Evolutionary conservation across 2,329 filamentous ascomycete genomes (phyloP).

Genomic region (Keithomyces neogunnii): DNA sequence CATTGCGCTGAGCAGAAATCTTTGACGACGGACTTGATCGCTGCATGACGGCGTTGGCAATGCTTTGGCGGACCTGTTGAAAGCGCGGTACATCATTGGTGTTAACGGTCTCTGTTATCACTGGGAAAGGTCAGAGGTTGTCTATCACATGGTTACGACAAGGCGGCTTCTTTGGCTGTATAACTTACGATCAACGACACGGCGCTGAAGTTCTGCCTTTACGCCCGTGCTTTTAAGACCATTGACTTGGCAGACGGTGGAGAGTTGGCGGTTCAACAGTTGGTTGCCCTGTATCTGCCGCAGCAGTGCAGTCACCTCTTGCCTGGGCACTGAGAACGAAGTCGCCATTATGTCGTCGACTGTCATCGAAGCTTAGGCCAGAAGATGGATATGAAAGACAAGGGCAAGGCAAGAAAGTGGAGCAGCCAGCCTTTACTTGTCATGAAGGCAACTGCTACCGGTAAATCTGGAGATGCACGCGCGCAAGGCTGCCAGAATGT

Average conservation of each 20-base stretch:
- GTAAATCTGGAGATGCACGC: background rate
- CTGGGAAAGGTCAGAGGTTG: constrained; percentile 18
- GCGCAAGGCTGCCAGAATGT: background rate
- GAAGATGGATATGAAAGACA: background rate
- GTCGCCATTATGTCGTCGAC: constrained; percentile 14
- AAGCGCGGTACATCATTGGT: constrained; percentile 31
- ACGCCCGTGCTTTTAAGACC: constrained; percentile 71
- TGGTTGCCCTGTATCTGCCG: constrained; percentile 33
- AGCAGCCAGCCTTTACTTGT: too few relatives aligned
- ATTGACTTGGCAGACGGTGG: constrained; percentile 67
- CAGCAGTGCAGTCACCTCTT: constrained; percentile 37
- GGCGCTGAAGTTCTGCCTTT: constrained; percentile 72
- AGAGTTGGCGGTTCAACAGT: constrained; percentile 57
- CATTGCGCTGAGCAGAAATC: constrained; percentile 6
- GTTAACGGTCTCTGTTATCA: constrained; percentile 31
- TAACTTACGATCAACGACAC: constrained; percentile 69
- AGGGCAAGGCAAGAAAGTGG: background rate
- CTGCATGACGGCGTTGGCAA: constrained; percentile 24
- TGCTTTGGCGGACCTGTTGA: constrained; percentile 34
- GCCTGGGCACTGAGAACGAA: constrained; percentile 20
- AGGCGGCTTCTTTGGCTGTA: background rate
- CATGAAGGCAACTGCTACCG: background rate
- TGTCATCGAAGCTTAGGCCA: background rate
- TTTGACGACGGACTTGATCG: constrained; percentile 18
- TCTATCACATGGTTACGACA: background rate